Evolutionary conservation across 345 rosid genomes (phyloP), one percentile per base, ranked within the genome.

Genomic region (Salix udensis): DNA sequence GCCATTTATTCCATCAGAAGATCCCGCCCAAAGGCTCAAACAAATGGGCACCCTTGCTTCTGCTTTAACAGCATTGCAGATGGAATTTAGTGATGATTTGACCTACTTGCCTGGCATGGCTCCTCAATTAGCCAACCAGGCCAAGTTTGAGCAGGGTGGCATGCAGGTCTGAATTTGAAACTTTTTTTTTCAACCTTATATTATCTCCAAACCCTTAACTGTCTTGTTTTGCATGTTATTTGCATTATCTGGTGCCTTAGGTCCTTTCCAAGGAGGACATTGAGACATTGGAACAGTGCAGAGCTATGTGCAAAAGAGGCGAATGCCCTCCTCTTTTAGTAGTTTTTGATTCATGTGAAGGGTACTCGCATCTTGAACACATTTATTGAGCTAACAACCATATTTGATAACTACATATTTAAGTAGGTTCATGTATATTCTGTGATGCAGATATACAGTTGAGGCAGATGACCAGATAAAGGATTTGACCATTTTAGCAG

Each of bases 11-110:
- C 94, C 98, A 78, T 84, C 89, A 42, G 90, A 90, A 73, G 92
- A 91, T 85, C 89, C 83, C 78, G 81, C 77, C n/a, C 83, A 69
- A 76, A 86, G 96, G 70, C 79, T 92, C 82, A 65, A 80, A 74
- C 93, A 94, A 79, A 86, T 94, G 98, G 87, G 93, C 24, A 82
- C 96, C 42, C 96, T 94, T 80, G 98, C 98, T 55, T 67, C 88
- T 82, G 97, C 98, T 44, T 89, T 94, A 83, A 92, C 88, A 3
- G 85, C 93, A 76, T 78, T 89, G 78, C 78, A 87, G 23, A 89
- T 91, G 80, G 87, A 92, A 77, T 94, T 89, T 76, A 83, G 90
- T 70, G 94, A 90, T 82, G 86, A 84, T 50, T 86, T 94, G 55
- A 86, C 79, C 74, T 94, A 94, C 83, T 61, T 72, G 14, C 84